These are phyloP conservation scores for Mortierella sp. DNA, from an alignment of 371 early-diverging fungal genomes.

Conservation along the genomic window DNA sequence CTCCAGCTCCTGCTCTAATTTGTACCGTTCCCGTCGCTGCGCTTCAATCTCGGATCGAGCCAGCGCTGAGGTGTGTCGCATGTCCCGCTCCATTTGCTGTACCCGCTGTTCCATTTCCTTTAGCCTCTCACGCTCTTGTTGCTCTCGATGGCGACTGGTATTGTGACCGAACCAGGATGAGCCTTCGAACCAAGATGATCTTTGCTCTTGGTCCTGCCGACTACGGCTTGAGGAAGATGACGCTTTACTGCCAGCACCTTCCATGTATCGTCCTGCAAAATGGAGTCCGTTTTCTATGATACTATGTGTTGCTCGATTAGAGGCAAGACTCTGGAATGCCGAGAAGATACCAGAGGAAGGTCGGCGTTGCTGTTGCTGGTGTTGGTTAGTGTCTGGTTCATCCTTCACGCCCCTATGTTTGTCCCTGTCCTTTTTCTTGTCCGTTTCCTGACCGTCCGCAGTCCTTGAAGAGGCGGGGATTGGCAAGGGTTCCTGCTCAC, in stretches of 20 bases:
- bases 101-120: conserved; percentile 30
- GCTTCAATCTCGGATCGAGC: conserved; percentile 34
- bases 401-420: conserved; percentile 10
- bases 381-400: not conserved
- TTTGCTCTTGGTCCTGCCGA: not conserved
- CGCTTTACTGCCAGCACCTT: conserved; percentile 9
- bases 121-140: conserved; percentile 38
- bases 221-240: conserved; percentile 4
- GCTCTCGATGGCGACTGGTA: not conserved
- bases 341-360: conserved; percentile 25
- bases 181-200: conserved; percentile 15
- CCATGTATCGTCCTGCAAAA: conserved; percentile 38
- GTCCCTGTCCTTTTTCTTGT: conserved; percentile 37
- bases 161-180: conserved; percentile 22
- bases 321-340: conserved; percentile 21
- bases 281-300: conserved; percentile 39
- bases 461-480: conserved; percentile 10
- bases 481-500: conserved; percentile 33
- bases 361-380: conserved; percentile 15
- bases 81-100: conserved; percentile 31
- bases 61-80: conserved; percentile 22
- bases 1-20: conserved; percentile 50
- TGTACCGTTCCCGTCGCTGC: conserved; percentile 29
- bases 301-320: conserved; percentile 7
- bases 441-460: not conserved